Base-by-base conservation (phyloP, 1,139 yeast species). In the Lodderomyces theae region DNA sequence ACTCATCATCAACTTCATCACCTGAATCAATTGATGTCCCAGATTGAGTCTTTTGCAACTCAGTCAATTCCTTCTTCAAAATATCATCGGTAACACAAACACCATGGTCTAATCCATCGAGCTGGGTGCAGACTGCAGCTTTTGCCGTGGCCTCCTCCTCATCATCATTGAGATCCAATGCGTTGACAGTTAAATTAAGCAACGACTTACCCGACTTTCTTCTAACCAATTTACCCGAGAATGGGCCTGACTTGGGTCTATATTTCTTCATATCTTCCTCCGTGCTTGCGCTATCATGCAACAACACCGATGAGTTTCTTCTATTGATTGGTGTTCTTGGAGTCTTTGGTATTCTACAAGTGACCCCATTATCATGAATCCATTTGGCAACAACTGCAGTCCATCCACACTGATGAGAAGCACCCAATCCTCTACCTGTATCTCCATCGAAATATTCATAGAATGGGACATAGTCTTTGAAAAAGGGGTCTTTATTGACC, bases 391-490 rank as follows among this genome's bases (percentile, higher is more conserved):
- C 94, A 37, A 90, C 74, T 0, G 96, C 90, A 1, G 97, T 90
- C 97, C 97, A 90, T 12, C 97, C 97, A 69, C 90, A 84, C 66
- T 90, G 97, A 68, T 92, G 97, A 37, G 92, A 83, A 1, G 97
- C 92, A 30, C 97, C 97, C 45, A 90, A 69, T 5, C 97, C 97
- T 53, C 96, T 77, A 37, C 97, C 97, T 2, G 95, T 85, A 56
- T 90, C 97, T 52, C 96, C 97, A 57, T 90, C 95, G 60, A 90
- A 90, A 59, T 86, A 90, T 65, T 90, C 97, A 59, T 78, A 87
- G 61, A 88, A 90, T 48, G 86, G 82, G 34, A 87, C 76, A 53
- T 80, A 78, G 49, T 89, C 96, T 54, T 77, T 78, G 69, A 88
- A 90, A 57, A 79, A 63, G 39, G 81, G 82, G 61, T 88, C 95